These are phyloP conservation scores for Sabuloglossum arenarium DNA, from an alignment of 495 filamentous ascomycete genomes.

Conservation along the genomic window DNA sequence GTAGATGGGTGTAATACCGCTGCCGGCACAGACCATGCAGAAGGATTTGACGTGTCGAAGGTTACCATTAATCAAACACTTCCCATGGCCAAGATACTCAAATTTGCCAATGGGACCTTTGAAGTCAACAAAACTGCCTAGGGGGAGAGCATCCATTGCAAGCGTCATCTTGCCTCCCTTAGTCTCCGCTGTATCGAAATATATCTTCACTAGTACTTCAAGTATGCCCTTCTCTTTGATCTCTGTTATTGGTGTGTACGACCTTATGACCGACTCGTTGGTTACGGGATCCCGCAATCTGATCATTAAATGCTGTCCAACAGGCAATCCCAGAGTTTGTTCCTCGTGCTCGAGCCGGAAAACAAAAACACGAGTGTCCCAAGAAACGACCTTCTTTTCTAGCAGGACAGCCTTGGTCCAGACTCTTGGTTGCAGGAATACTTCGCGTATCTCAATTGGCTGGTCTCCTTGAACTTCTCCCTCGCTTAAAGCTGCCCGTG, in stretches of 20 bases:
- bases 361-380: constrained; percentile 67
- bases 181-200: constrained; percentile 35
- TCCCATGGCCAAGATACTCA: constrained; percentile 50
- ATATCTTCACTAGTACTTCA: constrained; percentile 70
- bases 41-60: constrained; percentile 42
- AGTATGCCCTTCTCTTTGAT: constrained; percentile 36
- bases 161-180: constrained; percentile 72
- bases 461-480: constrained; percentile 12
- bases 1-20: constrained; percentile 81
- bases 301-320: constrained; percentile 81
- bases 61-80: constrained; percentile 37
- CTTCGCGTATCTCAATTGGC: constrained; percentile 22
- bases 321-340: constrained; percentile 59
- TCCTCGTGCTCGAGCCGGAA: constrained; percentile 56
- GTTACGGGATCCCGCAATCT: constrained; percentile 50
- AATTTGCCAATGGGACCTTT: constrained; percentile 87
- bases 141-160: constrained; percentile 49
- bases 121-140: constrained; percentile 58
- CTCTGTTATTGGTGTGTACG: constrained; percentile 75
- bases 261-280: constrained; percentile 54
- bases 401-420: constrained; percentile 54
- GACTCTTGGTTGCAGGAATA: constrained; percentile 47
- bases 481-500: constrained; percentile 28
- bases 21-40: constrained; percentile 79
- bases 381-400: constrained; percentile 44